Base-by-base conservation (phyloP, 345 rosid species). In the Populus nigra region DNA sequence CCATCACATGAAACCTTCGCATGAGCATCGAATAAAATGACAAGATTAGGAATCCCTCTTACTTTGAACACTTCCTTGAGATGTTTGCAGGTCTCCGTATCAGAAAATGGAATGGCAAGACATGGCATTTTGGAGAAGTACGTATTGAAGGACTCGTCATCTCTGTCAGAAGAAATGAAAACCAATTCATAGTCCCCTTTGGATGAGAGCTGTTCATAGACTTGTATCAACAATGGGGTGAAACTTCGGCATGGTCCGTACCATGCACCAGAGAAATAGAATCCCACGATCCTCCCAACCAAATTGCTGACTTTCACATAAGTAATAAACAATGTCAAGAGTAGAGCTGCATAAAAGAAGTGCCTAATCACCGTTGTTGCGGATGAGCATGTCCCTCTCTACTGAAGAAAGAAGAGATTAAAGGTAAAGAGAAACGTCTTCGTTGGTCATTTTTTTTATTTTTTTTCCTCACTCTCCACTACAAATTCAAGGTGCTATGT, bases 71-170 rank as follows among this genome's bases (percentile, higher is more conserved):
- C 16, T 39, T 86, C 83, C 77, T 77, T 77, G 4, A 86, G 80
- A 67, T 71, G 55, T 27, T 75, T 69, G 15, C 62, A 43, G 38
- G 53, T 57, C 47, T 36, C 70, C 53, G 61, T 13, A 63, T 81
- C 88, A 11, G 86, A 71, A 69, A 76, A 83, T 5, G 88, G 86
- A 65, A 86, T 53, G 8, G 88, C 83, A 76, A 86, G 86, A 86
- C 86, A 86, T 6, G 88, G 86, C 86, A 81, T 81, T 31, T 74
- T 71, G 70, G 88, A 78, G 72, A 83, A 86, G 74, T 73, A 81
- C 9, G 27, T 68, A 3, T 39, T 66, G 73, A 86, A 86, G 5
- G 84, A 80, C 39, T 78, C 87, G 0, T 80, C 84, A 70, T 86
- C 85, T 47, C 61, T 70, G 69, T 84, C 83, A 15, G 83, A 69